These are phyloP conservation scores for Backusella morwellensis DNA, from an alignment of 192 early-diverging fungal species.

Conservation along the genomic window DNA sequence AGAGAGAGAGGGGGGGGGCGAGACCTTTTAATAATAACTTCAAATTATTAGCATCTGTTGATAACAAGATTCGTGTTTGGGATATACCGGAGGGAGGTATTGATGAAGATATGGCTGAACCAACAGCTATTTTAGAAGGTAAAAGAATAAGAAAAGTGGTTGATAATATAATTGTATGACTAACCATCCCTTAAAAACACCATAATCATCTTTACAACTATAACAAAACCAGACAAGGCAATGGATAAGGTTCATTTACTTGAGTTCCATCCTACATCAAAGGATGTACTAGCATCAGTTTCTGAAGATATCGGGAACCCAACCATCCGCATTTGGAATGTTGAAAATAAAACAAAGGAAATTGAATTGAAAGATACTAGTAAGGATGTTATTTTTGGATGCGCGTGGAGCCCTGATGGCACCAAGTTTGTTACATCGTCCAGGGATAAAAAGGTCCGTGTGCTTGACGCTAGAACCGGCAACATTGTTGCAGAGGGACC, in stretches of 20 bases:
- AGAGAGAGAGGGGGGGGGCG: not conserved
- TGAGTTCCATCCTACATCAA: slow-evolving; percentile 55
- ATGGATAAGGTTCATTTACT: slow-evolving; percentile 54
- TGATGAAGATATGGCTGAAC: slow-evolving; percentile 44
- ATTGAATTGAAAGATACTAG: slow-evolving; percentile 25
- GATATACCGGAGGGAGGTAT: slow-evolving; percentile 57
- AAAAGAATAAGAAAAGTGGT: not conserved
- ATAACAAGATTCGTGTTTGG: slow-evolving; percentile 59
- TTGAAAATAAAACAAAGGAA: slow-evolving; percentile 37
- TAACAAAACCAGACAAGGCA: slow-evolving; percentile 23
- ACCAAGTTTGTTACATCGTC: slow-evolving; percentile 60
- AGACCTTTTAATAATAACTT: not conserved
- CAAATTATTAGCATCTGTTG: slow-evolving; percentile 48
- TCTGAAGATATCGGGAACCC: slow-evolving; percentile 55
- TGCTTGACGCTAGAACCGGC: slow-evolving; percentile 63
- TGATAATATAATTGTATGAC: not conserved
- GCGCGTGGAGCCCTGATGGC: slow-evolving; percentile 67
- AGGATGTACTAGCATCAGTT: slow-evolving; percentile 55
- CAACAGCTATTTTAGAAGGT: slow-evolving; percentile 29
- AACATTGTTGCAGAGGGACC: slow-evolving; percentile 56
- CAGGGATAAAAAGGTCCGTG: slow-evolving; percentile 64
- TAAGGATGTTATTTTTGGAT: slow-evolving; percentile 40
- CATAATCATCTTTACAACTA: not conserved
- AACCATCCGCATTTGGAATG: slow-evolving; percentile 58
- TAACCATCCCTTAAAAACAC: not conserved